Evolutionary conservation across 176 grass and related monocot genomes (phyloP).

Genomic region (Avena eriantha): DNA sequence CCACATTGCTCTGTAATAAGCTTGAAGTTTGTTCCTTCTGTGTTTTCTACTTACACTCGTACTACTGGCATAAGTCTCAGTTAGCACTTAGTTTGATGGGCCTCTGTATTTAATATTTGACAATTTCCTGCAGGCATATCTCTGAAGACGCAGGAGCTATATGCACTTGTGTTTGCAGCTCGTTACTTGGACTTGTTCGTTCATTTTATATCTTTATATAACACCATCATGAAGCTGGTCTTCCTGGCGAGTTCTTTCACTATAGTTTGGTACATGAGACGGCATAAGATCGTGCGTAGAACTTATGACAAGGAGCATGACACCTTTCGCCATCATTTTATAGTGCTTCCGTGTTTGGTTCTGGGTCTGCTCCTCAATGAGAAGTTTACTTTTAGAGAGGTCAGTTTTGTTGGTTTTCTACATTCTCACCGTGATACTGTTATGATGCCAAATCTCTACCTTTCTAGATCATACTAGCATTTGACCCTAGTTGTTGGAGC

Average conservation of each 20-base stretch:
- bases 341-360: slow-evolving; percentile 76
- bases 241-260: slow-evolving; percentile 94
- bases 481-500: slow-evolving; percentile 23
- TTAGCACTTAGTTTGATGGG: background rate
- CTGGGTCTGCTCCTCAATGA: slow-evolving; percentile 88
- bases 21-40: background rate
- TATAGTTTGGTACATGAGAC: slow-evolving; percentile 93
- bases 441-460: background rate
- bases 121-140: slow-evolving; percentile 71
- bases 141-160: slow-evolving; percentile 95
- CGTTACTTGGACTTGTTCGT: slow-evolving; percentile 91
- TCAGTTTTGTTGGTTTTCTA: slow-evolving; percentile 43
- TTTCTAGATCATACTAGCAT: background rate
- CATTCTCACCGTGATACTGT: background rate
- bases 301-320: slow-evolving; percentile 93
- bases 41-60: background rate
- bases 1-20: background rate
- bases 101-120: background rate
- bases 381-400: slow-evolving; percentile 86
- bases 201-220: slow-evolving; percentile 78
- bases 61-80: background rate
- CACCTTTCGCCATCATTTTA: slow-evolving; percentile 80
- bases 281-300: slow-evolving; percentile 88
- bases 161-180: slow-evolving; percentile 90
- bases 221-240: slow-evolving; percentile 91